Percentiles rank a stretch among this genome's conserved stretches.
phyloP scores from a whole-genome alignment of 2,329 filamentous ascomycete species.

The Dactylonectria macrodidyma region DNA sequence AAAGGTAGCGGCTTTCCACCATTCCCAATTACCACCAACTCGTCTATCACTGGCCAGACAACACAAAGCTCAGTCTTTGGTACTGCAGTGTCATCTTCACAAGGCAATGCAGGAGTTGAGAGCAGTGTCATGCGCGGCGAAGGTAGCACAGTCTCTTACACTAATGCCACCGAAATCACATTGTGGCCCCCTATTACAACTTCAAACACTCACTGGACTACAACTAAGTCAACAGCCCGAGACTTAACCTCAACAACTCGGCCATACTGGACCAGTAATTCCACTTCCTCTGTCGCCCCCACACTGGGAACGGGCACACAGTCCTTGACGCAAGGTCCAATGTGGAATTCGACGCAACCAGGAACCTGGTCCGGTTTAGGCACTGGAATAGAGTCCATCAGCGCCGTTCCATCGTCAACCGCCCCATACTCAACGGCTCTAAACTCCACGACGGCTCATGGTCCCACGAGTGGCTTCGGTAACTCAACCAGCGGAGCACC shows the following conservation, averaged over 20 bases:
- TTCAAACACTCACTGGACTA: constrained; percentile 14
- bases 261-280: constrained; percentile 22
- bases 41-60: constrained; percentile 24
- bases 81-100: constrained; percentile 8
- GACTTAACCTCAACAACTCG: constrained; percentile 26
- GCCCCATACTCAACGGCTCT: constrained; percentile 23
- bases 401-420: constrained; percentile 2
- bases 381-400: constrained; percentile 10
- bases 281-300: constrained; percentile 13
- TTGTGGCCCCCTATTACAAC: constrained; percentile 17
- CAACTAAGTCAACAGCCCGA: constrained; percentile 15
- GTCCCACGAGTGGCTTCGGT: constrained; percentile 13
- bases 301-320: constrained; percentile 3
- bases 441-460: constrained; percentile 21
- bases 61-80: constrained; percentile 15
- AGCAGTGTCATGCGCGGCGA: constrained; percentile 20
- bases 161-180: constrained; percentile 36
- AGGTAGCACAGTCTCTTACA: constrained; percentile 32
- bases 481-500: constrained; percentile 12
- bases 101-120: constrained; percentile 22
- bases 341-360: constrained; percentile 21
- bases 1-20: constrained; percentile 6
- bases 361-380: constrained; percentile 21
- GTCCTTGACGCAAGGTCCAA: constrained; percentile 13
- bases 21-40: constrained; percentile 22